A percentile compares a stretch with the other conserved stretches of the same genome.
Conservation (phyloP, 2,329 filamentous ascomycete species). For the Colletotrichum liriopes region DNA sequence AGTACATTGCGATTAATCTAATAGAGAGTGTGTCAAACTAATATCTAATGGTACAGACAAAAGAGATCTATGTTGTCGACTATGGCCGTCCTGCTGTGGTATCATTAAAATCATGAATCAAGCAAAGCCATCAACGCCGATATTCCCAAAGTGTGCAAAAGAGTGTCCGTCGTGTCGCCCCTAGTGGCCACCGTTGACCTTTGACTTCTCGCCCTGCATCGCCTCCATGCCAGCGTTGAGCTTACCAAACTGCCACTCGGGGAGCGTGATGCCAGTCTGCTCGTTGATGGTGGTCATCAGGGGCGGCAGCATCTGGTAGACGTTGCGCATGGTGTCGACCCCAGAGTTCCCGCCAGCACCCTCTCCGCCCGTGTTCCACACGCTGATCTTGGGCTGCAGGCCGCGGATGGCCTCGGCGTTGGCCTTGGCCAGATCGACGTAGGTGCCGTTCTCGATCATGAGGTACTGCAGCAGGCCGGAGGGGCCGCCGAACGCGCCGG, state of each 20-base stretch:
- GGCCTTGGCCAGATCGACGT: conserved; percentile 82
- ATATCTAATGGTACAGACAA: conserved; percentile 16
- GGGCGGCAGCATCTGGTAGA: conserved; percentile 88
- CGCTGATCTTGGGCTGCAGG: conserved; percentile 89
- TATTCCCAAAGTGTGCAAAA: neutral
- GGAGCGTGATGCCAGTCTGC: conserved; percentile 87
- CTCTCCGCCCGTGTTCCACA: conserved; percentile 82
- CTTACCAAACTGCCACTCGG: conserved; percentile 79
- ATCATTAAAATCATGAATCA: conserved; percentile 29
- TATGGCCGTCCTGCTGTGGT: conserved; percentile 20
- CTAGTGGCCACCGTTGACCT: conserved; percentile 28
- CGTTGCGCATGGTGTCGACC: conserved; percentile 80
- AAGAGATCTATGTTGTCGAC: conserved; percentile 32
- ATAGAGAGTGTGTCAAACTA: neutral
- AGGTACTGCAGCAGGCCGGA: conserved; percentile 85
- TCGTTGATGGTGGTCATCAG: conserved; percentile 89
- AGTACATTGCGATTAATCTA: neutral
- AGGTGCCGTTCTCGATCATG: conserved; percentile 89
- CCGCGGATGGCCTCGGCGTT: conserved; percentile 84
- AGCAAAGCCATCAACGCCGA: conserved; percentile 26
- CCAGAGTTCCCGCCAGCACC: conserved; percentile 56
- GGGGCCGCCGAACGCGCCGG: conserved; percentile 82
- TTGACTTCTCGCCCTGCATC: conserved; percentile 44
- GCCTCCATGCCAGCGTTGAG: conserved; percentile 55
- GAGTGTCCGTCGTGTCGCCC: neutral